A percentile compares a stretch with the other conserved stretches of the same genome.
These are phyloP conservation scores for Parietichytrium sp. DNA, from an alignment of 108 stramenopile genomes.

Conservation along the genomic window DNA sequence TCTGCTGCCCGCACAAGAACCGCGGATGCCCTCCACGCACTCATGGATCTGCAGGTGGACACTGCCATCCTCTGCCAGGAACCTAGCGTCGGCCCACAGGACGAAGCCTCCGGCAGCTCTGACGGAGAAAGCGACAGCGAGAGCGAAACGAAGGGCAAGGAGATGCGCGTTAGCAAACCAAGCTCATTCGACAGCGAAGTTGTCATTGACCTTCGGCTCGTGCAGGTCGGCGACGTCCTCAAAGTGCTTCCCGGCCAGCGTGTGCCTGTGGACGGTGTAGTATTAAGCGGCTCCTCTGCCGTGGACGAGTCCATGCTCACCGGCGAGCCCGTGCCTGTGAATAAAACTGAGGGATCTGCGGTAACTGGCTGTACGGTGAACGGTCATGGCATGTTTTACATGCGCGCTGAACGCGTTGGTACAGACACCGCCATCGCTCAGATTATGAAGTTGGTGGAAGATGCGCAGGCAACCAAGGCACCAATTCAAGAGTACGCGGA, in stretches of 20 bases:
- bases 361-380: conserved; percentile 82
- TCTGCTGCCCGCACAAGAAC: conserved; percentile 82
- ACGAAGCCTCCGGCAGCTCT: background rate
- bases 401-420: conserved; percentile 70
- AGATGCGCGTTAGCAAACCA: background rate
- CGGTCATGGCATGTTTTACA: conserved; percentile 66
- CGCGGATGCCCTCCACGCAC: conserved; percentile 72
- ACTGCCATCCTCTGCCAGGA: conserved; percentile 62
- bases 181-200: background rate
- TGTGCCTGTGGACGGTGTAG: conserved; percentile 84
- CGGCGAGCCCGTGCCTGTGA: conserved; percentile 76
- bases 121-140: background rate
- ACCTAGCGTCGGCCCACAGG: background rate
- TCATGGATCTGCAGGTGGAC: conserved; percentile 79
- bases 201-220: conserved; percentile 20
- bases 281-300: conserved; percentile 73
- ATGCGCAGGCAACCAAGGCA: conserved; percentile 85
- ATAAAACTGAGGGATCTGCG: conserved; percentile 63
- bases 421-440: conserved; percentile 73
- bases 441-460: conserved; percentile 74
- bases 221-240: conserved; percentile 67
- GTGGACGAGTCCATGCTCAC: conserved; percentile 92
- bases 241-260: conserved; percentile 86
- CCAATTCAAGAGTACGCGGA: conserved; percentile 90
- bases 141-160: conserved; percentile 39